Conservation (phyloP, 2,329 filamentous ascomycete genomes). For the Apiospora hydei region DNA sequence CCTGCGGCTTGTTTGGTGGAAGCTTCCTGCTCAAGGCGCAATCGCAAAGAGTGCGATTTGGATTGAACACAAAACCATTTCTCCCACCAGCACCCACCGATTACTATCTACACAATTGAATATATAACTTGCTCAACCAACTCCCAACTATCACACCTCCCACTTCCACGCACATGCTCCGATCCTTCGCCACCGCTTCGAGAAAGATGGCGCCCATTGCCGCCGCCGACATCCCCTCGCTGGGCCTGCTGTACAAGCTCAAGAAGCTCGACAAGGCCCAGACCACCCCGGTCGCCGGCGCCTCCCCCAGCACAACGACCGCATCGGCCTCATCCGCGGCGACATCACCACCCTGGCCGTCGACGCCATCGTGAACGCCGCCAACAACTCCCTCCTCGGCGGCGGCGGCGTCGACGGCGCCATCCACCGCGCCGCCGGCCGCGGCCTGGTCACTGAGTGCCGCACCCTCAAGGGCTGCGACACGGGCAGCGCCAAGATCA, state of each 20-base stretch:
- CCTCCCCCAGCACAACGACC: constrained; percentile 65
- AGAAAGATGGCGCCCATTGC: constrained; percentile 15
- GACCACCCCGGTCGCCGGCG: constrained; percentile 33
- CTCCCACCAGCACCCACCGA: neutral
- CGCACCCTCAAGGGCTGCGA: constrained; percentile 72
- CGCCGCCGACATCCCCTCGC: constrained; percentile 65
- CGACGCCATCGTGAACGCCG: constrained; percentile 92
- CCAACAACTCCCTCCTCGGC: constrained; percentile 79
- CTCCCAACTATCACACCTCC: neutral
- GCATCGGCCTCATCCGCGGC: constrained; percentile 72
- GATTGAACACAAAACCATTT: neutral
- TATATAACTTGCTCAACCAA: neutral
- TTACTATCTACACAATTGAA: neutral
- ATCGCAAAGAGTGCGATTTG: neutral
- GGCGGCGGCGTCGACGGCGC: constrained; percentile 92
- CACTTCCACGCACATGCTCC: neutral
- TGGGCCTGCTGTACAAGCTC: constrained; percentile 71
- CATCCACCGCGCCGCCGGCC: constrained; percentile 85
- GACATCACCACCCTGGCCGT: constrained; percentile 84
- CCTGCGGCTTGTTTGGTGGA: too few relatives aligned
- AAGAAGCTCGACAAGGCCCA: constrained; percentile 50
- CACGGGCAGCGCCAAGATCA: constrained; percentile 85
- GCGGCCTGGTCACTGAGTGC: constrained; percentile 73
- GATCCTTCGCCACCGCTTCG: neutral
- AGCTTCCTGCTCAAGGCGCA: neutral